Evolutionary conservation across 2,329 filamentous ascomycete genomes (phyloP), one percentile per base, ranked within the genome.

Genomic region (Pseudogymnoascus sp.): DNA sequence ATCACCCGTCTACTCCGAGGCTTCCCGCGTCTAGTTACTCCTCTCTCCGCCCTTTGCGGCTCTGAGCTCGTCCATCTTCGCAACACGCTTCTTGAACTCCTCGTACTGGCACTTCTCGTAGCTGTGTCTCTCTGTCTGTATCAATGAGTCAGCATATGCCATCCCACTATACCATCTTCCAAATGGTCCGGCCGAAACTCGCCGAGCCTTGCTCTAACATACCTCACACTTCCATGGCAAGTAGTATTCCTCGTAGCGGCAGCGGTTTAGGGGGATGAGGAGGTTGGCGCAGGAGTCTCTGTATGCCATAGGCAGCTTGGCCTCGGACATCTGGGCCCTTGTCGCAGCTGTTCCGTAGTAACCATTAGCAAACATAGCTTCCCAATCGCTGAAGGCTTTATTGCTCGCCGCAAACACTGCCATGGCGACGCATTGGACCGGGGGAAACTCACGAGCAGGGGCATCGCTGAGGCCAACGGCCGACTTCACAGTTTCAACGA

Each of bases 31-130:
- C 75, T 76, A 96, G 79, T 96, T 97, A 82, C 90, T 95, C 77
- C 93, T 85, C 72, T 84, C 87, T 65, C 91, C 92, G 63, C 79
- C 85, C 84, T 95, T 96, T 64, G 90, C 86, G 68, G 86, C 92
- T 74, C 92, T 85, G 73, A 99, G 79, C 81, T 99, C 92, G 72
- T 97, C 87, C 94, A 99, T 99, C 87, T 96, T 97, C 73, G 89
- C 91, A 67, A 99, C 94, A 63, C 94, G 87, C 84, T 93, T 91
- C 86, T 96, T 96, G 83, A 99, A 99, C 76, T 97, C 94, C 67
- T 90, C 90, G 78, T 99, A 99, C 74, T 99, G 94, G 85, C 94
- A 99, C 78, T 97, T 97, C 76, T 99, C 94, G 82, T 99, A 99
- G 73, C 87, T 89, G 79, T 99, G 94, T 81, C 94, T 84, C 82